Conservation (phyloP, 2,329 filamentous ascomycete species). For the Cordyceps pruinosa region DNA sequence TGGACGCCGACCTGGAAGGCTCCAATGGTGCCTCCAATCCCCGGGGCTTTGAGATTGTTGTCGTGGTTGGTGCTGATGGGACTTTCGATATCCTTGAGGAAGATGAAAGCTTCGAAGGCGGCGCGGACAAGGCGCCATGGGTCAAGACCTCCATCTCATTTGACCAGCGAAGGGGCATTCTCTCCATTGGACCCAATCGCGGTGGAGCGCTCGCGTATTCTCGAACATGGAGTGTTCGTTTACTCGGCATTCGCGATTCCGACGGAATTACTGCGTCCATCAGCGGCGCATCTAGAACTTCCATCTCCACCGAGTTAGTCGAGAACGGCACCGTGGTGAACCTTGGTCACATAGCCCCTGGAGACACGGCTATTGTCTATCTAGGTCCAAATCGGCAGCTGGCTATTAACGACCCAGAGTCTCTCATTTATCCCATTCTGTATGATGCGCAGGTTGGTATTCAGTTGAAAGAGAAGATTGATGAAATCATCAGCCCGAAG, state of each 20-base stretch:
- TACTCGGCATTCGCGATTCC: not conserved
- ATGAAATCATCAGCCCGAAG: conserved; percentile 10
- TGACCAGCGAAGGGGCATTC: conserved; percentile 11
- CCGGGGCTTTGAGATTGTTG: conserved; percentile 39
- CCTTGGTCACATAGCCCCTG: conserved; percentile 13
- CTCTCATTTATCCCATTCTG: conserved; percentile 15
- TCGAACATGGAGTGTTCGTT: conserved; percentile 12
- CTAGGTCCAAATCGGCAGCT: conserved; percentile 15
- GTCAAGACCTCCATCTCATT: conserved; percentile 8
- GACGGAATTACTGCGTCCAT: not conserved
- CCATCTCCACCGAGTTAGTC: not conserved
- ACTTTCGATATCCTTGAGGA: conserved; percentile 45
- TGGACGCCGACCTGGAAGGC: conserved; percentile 38
- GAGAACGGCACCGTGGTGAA: conserved; percentile 9
- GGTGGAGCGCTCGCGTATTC: not conserved
- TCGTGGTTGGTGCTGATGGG: conserved; percentile 41
- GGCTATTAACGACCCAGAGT: conserved; percentile 13
- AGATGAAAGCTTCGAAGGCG: not conserved
- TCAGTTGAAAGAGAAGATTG: conserved; percentile 16
- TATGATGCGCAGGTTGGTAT: conserved; percentile 16
- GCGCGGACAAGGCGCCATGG: not conserved
- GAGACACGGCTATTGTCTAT: conserved; percentile 7
- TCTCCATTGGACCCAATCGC: conserved; percentile 9
- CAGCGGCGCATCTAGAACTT: not conserved
- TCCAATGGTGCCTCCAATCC: conserved; percentile 43